Percentiles rank a stretch among this genome's conserved stretches.
Evolutionary conservation across 305 asterid species (phyloP).

Genomic region (Fraxinus velutina): DNA sequence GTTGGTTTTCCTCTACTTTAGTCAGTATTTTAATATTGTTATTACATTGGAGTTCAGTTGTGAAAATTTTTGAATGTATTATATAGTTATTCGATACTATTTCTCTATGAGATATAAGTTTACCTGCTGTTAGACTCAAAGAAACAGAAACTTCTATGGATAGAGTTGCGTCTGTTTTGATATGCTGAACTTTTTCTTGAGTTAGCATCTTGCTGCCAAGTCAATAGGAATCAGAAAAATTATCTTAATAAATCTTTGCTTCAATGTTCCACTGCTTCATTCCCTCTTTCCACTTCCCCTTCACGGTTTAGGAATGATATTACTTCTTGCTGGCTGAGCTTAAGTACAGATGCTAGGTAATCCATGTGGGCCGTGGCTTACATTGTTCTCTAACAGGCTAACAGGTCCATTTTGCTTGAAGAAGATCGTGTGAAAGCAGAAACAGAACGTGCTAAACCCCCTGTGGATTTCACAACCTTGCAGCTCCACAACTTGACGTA

Average conservation of each 20-base stretch:
- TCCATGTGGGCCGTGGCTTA: constrained; percentile 12
- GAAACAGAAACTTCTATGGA: background rate
- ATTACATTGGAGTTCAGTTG: background rate
- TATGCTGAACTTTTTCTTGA: background rate
- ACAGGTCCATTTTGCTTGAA: constrained; percentile 88
- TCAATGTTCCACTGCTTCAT: background rate
- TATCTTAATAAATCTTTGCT: background rate
- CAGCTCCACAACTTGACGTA: constrained; percentile 83
- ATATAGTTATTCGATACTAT: background rate
- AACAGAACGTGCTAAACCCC: constrained; percentile 90
- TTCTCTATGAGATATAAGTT: background rate
- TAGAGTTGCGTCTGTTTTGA: background rate
- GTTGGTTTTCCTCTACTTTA: background rate
- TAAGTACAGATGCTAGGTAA: background rate
- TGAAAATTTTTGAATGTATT: background rate
- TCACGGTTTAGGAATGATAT: background rate
- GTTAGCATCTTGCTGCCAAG: background rate
- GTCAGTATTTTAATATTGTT: background rate
- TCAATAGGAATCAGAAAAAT: background rate
- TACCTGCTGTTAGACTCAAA: background rate
- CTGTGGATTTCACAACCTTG: constrained; percentile 78
- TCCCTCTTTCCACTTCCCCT: background rate
- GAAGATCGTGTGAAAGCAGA: constrained; percentile 86
- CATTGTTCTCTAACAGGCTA: constrained; percentile 49
- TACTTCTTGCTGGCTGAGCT: background rate